These are phyloP conservation scores for Strombidium stylifer DNA, from an alignment of 73 alveolate genomes.

Conservation along the genomic window DNA sequence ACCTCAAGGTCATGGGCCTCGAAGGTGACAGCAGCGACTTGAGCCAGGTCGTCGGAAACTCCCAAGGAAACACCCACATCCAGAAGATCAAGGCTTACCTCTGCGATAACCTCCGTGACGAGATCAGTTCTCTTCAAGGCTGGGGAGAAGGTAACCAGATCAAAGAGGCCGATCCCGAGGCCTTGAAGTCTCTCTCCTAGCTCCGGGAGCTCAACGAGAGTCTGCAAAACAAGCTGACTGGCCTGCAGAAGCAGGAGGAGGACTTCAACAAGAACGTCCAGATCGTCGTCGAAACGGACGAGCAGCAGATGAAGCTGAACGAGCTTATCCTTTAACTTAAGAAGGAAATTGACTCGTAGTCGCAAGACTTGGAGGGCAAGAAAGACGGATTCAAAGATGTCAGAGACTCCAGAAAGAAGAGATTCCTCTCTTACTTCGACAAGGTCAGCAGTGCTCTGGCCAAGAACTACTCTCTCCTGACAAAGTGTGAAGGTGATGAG, in stretches of 20 bases:
- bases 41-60: too few species aligned
- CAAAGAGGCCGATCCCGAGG: neutral
- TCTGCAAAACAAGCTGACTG: slow-evolving; percentile 14
- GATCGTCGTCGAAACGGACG: slow-evolving; percentile 35
- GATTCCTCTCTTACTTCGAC: slow-evolving; percentile 74
- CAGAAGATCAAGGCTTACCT: neutral
- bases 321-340: slow-evolving; percentile 61
- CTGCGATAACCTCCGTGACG: too few species aligned
- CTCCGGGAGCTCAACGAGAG: slow-evolving; percentile 51
- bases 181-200: too few species aligned
- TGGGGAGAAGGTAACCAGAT: slow-evolving; percentile 2
- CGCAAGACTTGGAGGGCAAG: slow-evolving; percentile 56
- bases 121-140: slow-evolving; percentile 13
- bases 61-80: neutral
- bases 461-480: slow-evolving; percentile 67
- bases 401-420: slow-evolving; percentile 65
- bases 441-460: slow-evolving; percentile 59
- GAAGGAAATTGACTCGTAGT: slow-evolving; percentile 58
- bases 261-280: slow-evolving; percentile 72
- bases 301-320: slow-evolving; percentile 57
- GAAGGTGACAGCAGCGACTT: too few species aligned
- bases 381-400: slow-evolving; percentile 60
- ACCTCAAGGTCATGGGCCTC: neutral
- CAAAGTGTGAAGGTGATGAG: slow-evolving; percentile 68
- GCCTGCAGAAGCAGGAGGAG: slow-evolving; percentile 60